A percentile compares a stretch with the other conserved stretches of the same genome.
Evolutionary conservation across 768 basidiomycete species (phyloP).

Genomic region (Phaeotremella fagi): DNA sequence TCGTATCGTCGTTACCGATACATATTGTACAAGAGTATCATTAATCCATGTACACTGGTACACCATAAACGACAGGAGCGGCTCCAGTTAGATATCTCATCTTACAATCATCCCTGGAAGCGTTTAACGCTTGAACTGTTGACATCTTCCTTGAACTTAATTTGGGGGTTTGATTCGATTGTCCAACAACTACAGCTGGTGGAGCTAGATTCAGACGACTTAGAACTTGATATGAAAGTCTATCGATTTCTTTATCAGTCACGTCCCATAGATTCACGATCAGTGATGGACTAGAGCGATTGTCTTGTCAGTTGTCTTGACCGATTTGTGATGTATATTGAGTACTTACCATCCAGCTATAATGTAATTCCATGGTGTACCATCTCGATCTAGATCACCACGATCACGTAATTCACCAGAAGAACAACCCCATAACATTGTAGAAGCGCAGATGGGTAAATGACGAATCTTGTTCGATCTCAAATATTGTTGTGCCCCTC

Average conservation of each 20-base stretch:
- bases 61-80: constrained; percentile 89
- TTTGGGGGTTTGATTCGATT: not conserved
- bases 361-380: constrained; percentile 94
- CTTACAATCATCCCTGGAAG: constrained; percentile 75
- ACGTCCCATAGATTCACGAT: constrained; percentile 98
- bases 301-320: not conserved
- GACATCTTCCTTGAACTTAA: constrained; percentile 44
- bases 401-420: constrained; percentile 81
- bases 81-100: constrained; percentile 91
- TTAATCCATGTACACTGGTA: constrained; percentile 75
- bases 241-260: constrained; percentile 94
- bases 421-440: constrained; percentile 99
- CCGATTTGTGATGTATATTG: not conserved
- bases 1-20: too few relatives aligned
- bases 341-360: constrained; percentile 84
- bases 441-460: constrained; percentile 78
- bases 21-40: too few relatives aligned
- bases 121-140: constrained; percentile 71
- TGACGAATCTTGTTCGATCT: constrained; percentile 79
- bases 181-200: constrained; percentile 10
- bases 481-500: constrained; percentile 89
- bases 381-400: constrained; percentile 88
- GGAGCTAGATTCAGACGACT: constrained; percentile 60
- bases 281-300: constrained; percentile 66
- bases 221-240: constrained; percentile 78